A percentile compares a stretch with the other conserved stretches of the same genome.
These are phyloP conservation scores for Ananas comosus DNA, from an alignment of 176 grass and related monocot genomes.

Conservation along the genomic window DNA sequence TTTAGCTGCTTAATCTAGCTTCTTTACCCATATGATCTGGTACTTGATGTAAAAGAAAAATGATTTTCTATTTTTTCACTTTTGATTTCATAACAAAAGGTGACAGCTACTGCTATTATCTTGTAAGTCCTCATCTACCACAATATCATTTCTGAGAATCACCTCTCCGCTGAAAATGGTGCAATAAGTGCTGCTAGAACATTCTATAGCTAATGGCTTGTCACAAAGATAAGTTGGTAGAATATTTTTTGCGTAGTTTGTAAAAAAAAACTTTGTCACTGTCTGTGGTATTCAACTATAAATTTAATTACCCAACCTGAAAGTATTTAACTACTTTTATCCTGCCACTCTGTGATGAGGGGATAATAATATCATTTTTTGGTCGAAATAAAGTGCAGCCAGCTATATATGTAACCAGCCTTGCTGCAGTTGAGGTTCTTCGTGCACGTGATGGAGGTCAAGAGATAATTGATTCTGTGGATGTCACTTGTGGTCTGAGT, in stretches of 20 bases:
- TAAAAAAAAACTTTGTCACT: background rate
- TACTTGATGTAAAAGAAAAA: too few species aligned
- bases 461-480: slow-evolving; percentile 63
- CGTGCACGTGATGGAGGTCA: slow-evolving; percentile 59
- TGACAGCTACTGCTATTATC: too few species aligned
- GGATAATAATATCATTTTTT: slow-evolving; percentile 8
- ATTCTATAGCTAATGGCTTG: background rate
- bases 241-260: background rate
- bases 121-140: too few species aligned
- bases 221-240: background rate
- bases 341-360: slow-evolving; percentile 1
- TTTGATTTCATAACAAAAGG: too few species aligned
- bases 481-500: slow-evolving; percentile 92
- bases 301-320: background rate
- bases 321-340: background rate
- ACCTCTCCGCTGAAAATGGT: background rate
- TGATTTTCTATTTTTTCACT: too few species aligned
- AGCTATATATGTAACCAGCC: slow-evolving; percentile 92
- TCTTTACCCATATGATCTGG: background rate
- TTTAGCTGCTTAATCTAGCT: background rate
- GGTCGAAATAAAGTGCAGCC: slow-evolving; percentile 53
- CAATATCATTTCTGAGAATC: background rate
- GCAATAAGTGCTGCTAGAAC: background rate
- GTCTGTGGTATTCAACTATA: background rate
- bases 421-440: slow-evolving; percentile 82